A percentile compares a stretch with the other conserved stretches of the same genome.
phyloP scores from a whole-genome alignment of 164 flowering plant genomes.

The Saururus chinensis region DNA sequence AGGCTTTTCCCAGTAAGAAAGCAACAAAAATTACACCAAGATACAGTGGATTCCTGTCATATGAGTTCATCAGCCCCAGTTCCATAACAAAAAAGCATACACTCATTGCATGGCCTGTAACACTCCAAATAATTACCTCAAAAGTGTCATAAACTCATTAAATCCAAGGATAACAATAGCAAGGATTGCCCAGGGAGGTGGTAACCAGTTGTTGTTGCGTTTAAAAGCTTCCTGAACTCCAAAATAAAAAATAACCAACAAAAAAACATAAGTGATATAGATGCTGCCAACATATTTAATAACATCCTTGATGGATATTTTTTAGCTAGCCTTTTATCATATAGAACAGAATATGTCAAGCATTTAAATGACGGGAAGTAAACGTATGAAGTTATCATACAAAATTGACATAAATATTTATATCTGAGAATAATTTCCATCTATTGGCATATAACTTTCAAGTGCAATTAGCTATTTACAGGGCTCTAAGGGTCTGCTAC shows the following conservation, averaged over 20 bases:
- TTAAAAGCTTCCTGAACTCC: constrained; percentile 67
- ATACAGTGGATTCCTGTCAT: constrained; percentile 77
- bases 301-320: neutral
- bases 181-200: constrained; percentile 93
- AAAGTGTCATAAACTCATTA: constrained; percentile 89
- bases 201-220: constrained; percentile 86
- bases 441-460: too few species aligned
- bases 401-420: too few species aligned
- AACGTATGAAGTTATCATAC: too few species aligned
- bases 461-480: too few species aligned
- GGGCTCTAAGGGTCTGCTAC: too few species aligned
- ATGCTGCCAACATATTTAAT: neutral
- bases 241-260: neutral
- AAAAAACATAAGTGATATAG: neutral
- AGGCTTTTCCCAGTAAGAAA: constrained; percentile 56
- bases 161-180: constrained; percentile 76
- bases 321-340: too few species aligned
- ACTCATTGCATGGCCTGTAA: neutral
- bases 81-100: neutral
- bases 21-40: constrained; percentile 56
- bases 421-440: too few species aligned
- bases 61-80: neutral
- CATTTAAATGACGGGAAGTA: too few species aligned
- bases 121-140: constrained; percentile 36
- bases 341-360: too few species aligned